Evolutionary conservation across 345 rosid genomes (phyloP).

Genomic region (Xanthoceras sorbifolium): DNA sequence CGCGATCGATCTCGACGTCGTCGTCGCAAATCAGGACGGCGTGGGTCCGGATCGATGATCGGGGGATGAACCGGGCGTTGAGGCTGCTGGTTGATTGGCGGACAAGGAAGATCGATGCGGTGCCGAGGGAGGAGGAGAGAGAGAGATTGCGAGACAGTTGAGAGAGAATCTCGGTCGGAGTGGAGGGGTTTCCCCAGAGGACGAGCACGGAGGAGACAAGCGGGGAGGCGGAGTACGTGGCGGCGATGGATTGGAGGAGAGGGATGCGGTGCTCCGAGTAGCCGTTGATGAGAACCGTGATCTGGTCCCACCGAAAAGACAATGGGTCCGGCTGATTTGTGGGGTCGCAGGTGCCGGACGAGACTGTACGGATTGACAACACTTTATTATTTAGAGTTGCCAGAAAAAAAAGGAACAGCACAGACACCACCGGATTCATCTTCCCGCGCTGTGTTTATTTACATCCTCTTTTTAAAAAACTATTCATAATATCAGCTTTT

Average conservation of each 20-base stretch:
- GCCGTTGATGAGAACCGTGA: slow-evolving; percentile 75
- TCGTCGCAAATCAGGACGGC: slow-evolving; percentile 69
- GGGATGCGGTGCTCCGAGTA: slow-evolving; percentile 67
- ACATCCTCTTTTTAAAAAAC: background rate
- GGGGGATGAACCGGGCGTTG: slow-evolving; percentile 64
- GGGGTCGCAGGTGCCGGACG: slow-evolving; percentile 43
- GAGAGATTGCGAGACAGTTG: slow-evolving; percentile 48
- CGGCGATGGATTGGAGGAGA: slow-evolving; percentile 57
- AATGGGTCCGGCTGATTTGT: slow-evolving; percentile 31
- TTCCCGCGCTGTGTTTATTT: background rate
- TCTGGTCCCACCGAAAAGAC: slow-evolving; percentile 56
- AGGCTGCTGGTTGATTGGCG: slow-evolving; percentile 65
- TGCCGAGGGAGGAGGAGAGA: slow-evolving; percentile 45
- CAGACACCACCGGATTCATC: slow-evolving; percentile 9
- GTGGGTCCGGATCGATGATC: slow-evolving; percentile 44
- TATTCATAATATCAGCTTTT: background rate
- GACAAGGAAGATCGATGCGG: slow-evolving; percentile 53
- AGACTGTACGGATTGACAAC: slow-evolving; percentile 27
- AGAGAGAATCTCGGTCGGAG: slow-evolving; percentile 40
- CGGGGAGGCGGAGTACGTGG: slow-evolving; percentile 52
- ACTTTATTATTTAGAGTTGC: background rate
- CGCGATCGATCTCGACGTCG: slow-evolving; percentile 58
- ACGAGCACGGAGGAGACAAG: slow-evolving; percentile 54
- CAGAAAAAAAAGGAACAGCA: slow-evolving; percentile 6
- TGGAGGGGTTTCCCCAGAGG: slow-evolving; percentile 74